Percentiles rank a stretch among this genome's conserved stretches.
Evolutionary conservation across 441 rosid genomes (phyloP).

Genomic region (Geranium incanum): DNA sequence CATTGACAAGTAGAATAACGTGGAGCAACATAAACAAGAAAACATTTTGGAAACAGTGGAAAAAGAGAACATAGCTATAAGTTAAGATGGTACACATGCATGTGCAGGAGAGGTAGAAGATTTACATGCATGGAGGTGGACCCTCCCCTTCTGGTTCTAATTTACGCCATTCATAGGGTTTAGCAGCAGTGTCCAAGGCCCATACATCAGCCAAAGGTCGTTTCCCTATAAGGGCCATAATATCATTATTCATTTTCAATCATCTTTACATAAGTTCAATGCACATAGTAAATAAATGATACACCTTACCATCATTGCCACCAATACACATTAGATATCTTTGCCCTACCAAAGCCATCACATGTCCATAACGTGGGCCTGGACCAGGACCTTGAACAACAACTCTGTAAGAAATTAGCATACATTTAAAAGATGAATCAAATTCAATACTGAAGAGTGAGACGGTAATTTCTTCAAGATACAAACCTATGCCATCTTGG

Average conservation of each 20-base stretch:
- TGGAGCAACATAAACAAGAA: conserved; percentile 6
- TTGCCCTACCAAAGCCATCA: conserved; percentile 99
- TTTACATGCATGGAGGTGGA: conserved; percentile 99
- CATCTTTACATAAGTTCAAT: conserved; percentile 1
- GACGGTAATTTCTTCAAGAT: conserved; percentile 10
- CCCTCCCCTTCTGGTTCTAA: conserved; percentile 99
- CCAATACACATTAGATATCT: conserved; percentile 90
- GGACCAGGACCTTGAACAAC: conserved; percentile 99
- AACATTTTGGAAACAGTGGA: neutral
- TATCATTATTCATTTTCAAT: neutral
- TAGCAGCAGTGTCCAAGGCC: conserved; percentile 99
- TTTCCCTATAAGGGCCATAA: conserved; percentile 48
- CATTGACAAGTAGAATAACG: conserved; percentile 1
- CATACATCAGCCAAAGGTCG: conserved; percentile 98
- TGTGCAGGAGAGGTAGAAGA: conserved; percentile 16
- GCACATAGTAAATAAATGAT: conserved; percentile 15
- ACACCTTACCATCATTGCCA: conserved; percentile 70
- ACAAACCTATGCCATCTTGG: conserved; percentile 94
- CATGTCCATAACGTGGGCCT: conserved; percentile 99
- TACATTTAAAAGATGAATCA: conserved; percentile 18
- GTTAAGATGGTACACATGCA: conserved; percentile 3
- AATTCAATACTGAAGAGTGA: conserved; percentile 14
- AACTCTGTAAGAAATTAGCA: conserved; percentile 50
- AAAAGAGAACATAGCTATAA: neutral
- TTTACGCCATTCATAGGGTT: conserved; percentile 99